phyloP scores from a whole-genome alignment of 2,329 filamentous ascomycete genomes.

The Exophiala alcalophila region DNA sequence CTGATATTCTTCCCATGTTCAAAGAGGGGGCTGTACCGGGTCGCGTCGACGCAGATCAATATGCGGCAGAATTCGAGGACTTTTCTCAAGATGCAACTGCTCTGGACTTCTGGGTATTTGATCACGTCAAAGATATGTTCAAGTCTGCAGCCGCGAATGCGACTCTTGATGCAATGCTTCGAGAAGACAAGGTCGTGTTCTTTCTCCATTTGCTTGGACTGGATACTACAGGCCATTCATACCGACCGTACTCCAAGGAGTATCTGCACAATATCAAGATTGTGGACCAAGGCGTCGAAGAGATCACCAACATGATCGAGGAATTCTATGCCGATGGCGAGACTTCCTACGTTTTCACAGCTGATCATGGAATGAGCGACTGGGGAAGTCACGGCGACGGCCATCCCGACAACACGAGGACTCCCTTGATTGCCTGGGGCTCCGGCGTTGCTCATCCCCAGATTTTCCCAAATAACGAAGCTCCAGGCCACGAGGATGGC shows the following conservation, averaged over 20 bases:
- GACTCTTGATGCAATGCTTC: conserved; percentile 68
- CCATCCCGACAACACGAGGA: conserved; percentile 94
- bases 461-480: conserved; percentile 53
- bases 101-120: conserved; percentile 93
- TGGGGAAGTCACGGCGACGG: conserved; percentile 99
- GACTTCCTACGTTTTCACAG: conserved; percentile 94
- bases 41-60: conserved; percentile 80
- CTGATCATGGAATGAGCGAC: conserved; percentile 98
- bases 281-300: conserved; percentile 83
- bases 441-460: conserved; percentile 79
- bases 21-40: conserved; percentile 85
- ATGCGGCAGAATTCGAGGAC: conserved; percentile 81
- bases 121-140: conserved; percentile 85
- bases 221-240: conserved; percentile 83
- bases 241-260: conserved; percentile 89
- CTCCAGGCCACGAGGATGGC: conserved; percentile 79
- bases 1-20: conserved; percentile 97
- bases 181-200: conserved; percentile 85
- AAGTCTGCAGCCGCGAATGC: conserved; percentile 72
- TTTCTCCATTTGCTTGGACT: conserved; percentile 91
- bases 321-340: conserved; percentile 82
- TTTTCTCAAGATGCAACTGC: conserved; percentile 77
- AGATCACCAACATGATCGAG: conserved; percentile 76
- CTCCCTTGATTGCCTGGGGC: conserved; percentile 89
- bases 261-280: conserved; percentile 93